Base-by-base conservation (phyloP, 805 yeast genomes). In the Candida piceae region DNA sequence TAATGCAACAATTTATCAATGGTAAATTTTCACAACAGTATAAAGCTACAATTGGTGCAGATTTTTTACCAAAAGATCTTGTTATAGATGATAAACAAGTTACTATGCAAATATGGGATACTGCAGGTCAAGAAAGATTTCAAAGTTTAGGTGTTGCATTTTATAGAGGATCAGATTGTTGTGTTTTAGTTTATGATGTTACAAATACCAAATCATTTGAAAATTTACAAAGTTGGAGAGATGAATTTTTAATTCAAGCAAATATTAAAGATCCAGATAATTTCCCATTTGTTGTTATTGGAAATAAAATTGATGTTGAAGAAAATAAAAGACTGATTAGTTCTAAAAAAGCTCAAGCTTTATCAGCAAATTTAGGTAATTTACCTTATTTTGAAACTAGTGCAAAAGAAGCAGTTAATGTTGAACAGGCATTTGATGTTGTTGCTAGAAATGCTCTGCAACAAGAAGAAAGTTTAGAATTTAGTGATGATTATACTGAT, bases 61-160 rank as follows among this genome's bases (percentile, higher is more conserved):
- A 93, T 60, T 90, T 90, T 58, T 72, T 88, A 45, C 90, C 97
- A 26, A 90, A 89, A 61, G 97, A 90, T 53, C 76, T 90, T 41
- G 67, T 72, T 19, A 76, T 93, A 40, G 97, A 93, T 59, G 93
- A 83, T 60, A 83, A 82, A 52, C 74, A 75, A 46, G 88, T 82
- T 7, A 79, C 86, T 16, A 71, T 83, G 72, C 90, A 84, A 64
- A 83, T 93, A 38, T 90, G 98, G 98, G 98, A 90, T 58, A 90
- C 98, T 29, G 97, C 97, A 7, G 98, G 98, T 25, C 98, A 90
- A 67, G 98, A 90, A 63, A 74, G 98, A 53, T 90, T 90, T 72
- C 97, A 93, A 64, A 82, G 94, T 40, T 69, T 90, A 44, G 97
- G 97, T 12, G 97, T 90, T 30, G 97, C 97, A 0, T 90, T 90